Evolutionary conservation across 2,329 filamentous ascomycete species (phyloP), one percentile per base, ranked within the genome.

Genomic region (Teratosphaeria destructans): DNA sequence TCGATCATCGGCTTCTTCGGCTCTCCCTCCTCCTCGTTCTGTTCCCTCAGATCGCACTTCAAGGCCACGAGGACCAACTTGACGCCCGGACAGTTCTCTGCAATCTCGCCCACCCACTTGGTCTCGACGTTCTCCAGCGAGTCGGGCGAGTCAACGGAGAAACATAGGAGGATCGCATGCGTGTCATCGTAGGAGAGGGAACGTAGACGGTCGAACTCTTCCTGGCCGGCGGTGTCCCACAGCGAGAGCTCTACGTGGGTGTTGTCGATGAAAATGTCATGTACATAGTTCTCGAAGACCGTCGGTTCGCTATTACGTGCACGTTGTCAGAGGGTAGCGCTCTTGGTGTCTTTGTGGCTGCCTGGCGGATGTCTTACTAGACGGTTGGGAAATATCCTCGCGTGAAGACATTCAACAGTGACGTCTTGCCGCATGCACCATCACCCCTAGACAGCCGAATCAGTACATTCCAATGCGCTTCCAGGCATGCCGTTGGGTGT

Each of bases 211-310:
- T 99, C 94, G 78, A 97, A 99, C 83, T 99, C 94, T 80, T 99
- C 94, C 77, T 99, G 94, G 29, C 94, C 94, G 47, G 94, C 94
- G 0, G 94, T 99, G 75, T 99, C 94, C 94, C 94, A 99, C 61
- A 99, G 82, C 61, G 93, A 96, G 59, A 99, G 82, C 76, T 99
- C 94, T 74, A 99, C 95, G 77, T 97, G 93, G 57, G 92, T 89
- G 72, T 88, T 92, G 74, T 99, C 94, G 73, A 99, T 94, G 75
- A 96, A 99, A 75, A 99, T 96, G 74, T 99, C 93, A 74, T 99
- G 93, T 64, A 99, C 93, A 76, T 97, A 99, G 77, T 99, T 99
- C 75, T 99, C 93, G 76, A 96, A 96, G 65, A 96, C 93, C 39
- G 93, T 99, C 58, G 94, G 94, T 77, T 97, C 92, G 79, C 82